These are phyloP conservation scores for Stenocarpella maydis DNA, from an alignment of 2,329 filamentous ascomycete species.

Conservation along the genomic window DNA sequence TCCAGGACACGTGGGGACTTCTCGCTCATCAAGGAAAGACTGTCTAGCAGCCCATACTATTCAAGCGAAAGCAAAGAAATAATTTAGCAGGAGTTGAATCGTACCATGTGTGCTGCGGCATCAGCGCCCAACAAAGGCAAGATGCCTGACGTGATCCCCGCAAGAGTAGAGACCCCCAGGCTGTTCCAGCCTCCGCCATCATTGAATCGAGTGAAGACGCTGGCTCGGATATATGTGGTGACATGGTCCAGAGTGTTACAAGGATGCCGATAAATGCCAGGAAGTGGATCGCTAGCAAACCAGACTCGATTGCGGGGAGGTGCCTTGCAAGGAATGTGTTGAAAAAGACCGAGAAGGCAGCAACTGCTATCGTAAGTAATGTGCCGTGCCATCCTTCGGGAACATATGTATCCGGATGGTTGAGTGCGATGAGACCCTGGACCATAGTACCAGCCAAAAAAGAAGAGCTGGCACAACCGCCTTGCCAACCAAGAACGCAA, in stretches of 20 bases:
- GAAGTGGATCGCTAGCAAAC: slow-evolving; percentile 54
- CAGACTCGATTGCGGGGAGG: slow-evolving; percentile 52
- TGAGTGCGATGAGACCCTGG: slow-evolving; percentile 52
- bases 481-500: slow-evolving; percentile 55
- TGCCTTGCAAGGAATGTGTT: slow-evolving; percentile 52
- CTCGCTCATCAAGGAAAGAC: not conserved
- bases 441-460: slow-evolving; percentile 55
- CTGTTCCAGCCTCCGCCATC: slow-evolving; percentile 46
- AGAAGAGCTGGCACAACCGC: slow-evolving; percentile 48
- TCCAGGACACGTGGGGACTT: no score
- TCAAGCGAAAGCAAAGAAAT: not conserved
- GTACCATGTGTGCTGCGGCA: slow-evolving; percentile 41
- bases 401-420: slow-evolving; percentile 44
- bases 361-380: slow-evolving; percentile 52
- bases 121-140: slow-evolving; percentile 46
- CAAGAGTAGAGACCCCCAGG: slow-evolving; percentile 46
- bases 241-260: slow-evolving; percentile 47
- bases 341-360: slow-evolving; percentile 51
- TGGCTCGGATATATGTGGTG: slow-evolving; percentile 40
- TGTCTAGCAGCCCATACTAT: not conserved
- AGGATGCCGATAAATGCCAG: slow-evolving; percentile 53
- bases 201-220: slow-evolving; percentile 44
- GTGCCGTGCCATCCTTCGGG: slow-evolving; percentile 52
- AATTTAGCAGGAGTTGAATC: not conserved
- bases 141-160: slow-evolving; percentile 49